These are phyloP conservation scores for Metschnikowia borealis DNA, from an alignment of 805 yeast genomes.

Conservation along the genomic window DNA sequence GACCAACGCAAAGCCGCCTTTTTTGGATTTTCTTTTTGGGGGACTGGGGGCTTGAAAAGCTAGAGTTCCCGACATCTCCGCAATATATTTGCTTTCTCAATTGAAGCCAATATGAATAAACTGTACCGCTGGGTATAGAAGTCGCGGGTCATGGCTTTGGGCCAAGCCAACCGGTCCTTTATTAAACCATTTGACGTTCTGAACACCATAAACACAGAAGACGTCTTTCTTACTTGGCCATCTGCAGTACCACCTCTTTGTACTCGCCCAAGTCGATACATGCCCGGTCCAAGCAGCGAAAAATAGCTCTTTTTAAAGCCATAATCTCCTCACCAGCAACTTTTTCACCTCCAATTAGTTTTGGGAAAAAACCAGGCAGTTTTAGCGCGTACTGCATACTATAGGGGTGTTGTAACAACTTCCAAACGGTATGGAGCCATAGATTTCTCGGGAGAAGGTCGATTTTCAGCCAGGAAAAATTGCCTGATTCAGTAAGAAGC, in stretches of 20 bases:
- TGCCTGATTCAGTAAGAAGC: neutral
- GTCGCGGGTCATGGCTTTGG: too few relatives aligned
- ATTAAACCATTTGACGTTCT: too few relatives aligned
- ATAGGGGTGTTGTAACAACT: conserved; percentile 1
- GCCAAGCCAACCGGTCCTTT: too few relatives aligned
- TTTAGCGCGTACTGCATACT: conserved; percentile 4
- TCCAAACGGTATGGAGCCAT: neutral
- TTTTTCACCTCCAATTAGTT: neutral
- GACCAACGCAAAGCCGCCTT: neutral
- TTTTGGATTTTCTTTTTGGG: too few relatives aligned
- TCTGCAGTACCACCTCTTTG: neutral
- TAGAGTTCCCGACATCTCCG: too few relatives aligned
- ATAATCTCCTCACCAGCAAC: neutral
- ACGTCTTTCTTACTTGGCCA: neutral
- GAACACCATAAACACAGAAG: too few relatives aligned
- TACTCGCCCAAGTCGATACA: neutral
- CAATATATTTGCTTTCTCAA: too few relatives aligned
- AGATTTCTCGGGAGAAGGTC: neutral
- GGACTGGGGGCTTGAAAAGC: too few relatives aligned
- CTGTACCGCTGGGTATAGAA: too few relatives aligned
- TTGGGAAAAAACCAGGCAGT: neutral
- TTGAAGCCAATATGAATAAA: too few relatives aligned
- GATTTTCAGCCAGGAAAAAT: conserved; percentile 1
- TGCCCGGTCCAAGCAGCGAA: neutral
- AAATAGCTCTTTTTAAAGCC: neutral